Percentiles rank a stretch among this genome's conserved stretches.
Evolutionary conservation across 2,329 filamentous ascomycete genomes (phyloP).

Genomic region (Beauveria pseudobassiana): DNA sequence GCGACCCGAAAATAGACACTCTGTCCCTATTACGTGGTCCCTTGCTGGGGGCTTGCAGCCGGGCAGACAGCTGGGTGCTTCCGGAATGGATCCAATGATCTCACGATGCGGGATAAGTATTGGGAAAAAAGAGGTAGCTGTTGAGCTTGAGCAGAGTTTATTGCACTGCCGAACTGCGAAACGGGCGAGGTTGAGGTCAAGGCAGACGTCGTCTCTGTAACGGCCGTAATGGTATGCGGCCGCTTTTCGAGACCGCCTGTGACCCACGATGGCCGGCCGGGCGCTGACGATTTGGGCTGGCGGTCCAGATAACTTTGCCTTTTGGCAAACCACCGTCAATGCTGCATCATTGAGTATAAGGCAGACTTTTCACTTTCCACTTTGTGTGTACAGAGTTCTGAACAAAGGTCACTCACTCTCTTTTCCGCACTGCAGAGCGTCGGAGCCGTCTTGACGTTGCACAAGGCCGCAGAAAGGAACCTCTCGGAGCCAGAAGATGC

Average conservation of each 20-base stretch:
- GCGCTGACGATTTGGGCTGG: neutral
- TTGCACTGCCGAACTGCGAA: neutral
- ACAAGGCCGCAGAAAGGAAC: neutral
- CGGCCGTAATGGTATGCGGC: neutral
- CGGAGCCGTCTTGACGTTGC: neutral
- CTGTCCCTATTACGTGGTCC: neutral
- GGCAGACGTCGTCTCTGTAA: neutral
- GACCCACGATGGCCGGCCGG: neutral
- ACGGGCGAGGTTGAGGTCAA: slow-evolving; percentile 8
- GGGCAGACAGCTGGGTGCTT: neutral
- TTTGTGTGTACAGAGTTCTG: neutral
- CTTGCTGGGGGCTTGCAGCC: neutral
- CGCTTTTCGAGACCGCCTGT: neutral
- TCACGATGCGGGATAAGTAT: neutral
- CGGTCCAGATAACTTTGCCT: neutral
- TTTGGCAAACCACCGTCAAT: neutral
- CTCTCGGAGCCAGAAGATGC: neutral
- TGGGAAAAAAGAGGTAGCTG: no score
- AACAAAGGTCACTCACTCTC: no score
- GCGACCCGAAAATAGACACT: neutral
- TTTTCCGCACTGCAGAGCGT: neutral
- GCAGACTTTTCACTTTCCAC: neutral
- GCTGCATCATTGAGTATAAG: neutral
- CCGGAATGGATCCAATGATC: neutral
- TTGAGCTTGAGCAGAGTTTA: neutral